Evolutionary conservation across 1,284 basidiomycete genomes (phyloP).

Genomic region (Sporisorium scitamineum): DNA sequence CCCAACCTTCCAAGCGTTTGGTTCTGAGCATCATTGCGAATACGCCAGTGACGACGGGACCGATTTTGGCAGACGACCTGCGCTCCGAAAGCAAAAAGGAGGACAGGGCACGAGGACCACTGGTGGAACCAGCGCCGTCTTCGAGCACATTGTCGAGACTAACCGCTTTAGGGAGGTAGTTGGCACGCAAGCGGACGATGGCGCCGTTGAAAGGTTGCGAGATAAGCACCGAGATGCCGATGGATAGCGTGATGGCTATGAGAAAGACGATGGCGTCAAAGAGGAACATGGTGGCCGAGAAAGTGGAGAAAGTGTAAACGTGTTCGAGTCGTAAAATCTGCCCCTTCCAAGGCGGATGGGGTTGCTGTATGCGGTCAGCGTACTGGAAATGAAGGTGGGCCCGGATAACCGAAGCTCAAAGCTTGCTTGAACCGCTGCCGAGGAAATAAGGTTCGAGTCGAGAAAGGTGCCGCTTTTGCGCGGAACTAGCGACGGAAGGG

Average conservation of each 20-base stretch:
- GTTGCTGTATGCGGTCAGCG: too few species aligned
- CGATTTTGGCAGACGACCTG: constrained; percentile 60
- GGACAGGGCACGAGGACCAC: constrained; percentile 43
- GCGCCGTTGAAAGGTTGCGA: constrained; percentile 64
- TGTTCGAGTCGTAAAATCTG: too few species aligned
- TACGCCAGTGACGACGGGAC: constrained; percentile 64
- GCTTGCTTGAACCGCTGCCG: neutral
- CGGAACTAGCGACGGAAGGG: neutral
- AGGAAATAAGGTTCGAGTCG: neutral
- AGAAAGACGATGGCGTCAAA: constrained; percentile 47
- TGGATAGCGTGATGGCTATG: constrained; percentile 54
- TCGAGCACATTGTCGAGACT: constrained; percentile 65
- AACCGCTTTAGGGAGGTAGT: constrained; percentile 67
- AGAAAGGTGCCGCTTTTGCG: neutral
- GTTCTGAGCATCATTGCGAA: constrained; percentile 61
- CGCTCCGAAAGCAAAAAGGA: constrained; percentile 55
- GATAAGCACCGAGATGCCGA: constrained; percentile 55
- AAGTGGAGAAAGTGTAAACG: too few species aligned
- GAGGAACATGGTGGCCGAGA: constrained; percentile 19
- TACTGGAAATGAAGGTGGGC: neutral
- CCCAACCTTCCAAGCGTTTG: constrained; percentile 64
- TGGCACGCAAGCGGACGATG: constrained; percentile 64
- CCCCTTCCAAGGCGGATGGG: neutral
- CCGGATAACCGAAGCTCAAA: neutral
- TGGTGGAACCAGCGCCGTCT: constrained; percentile 48